Evolutionary conservation across 2,329 filamentous ascomycete genomes (phyloP), one percentile per base, ranked within the genome.

Genomic region (Coniochaeta hoffmannii): DNA sequence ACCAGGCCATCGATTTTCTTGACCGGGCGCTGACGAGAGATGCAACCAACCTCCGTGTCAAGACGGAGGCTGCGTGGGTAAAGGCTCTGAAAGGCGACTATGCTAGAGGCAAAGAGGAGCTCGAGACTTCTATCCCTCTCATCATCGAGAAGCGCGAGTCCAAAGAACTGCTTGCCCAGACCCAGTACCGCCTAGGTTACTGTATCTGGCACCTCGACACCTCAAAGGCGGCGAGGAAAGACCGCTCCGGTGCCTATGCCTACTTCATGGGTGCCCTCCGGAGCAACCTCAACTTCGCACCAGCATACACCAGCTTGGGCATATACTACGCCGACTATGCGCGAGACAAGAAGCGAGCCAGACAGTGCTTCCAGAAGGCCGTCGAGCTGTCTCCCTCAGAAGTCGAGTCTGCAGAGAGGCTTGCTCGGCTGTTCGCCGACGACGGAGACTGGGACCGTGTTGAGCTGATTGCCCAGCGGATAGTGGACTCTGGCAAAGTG

Each of bases 381-480:
- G 89, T 99, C 52, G 94, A 99, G 69, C 75, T 99, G 3, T 99
- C 94, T 0, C 76, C 90, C 0, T 86, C 89, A 0, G 94, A 99
- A 67, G 82, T 96, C 1, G 79, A 87, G 62, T 90, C 94, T 34
- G 94, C 94, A 0, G 90, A 97, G 69, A 83, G 90, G 28, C 80
- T 99, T 15, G 92, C 94, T 1, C 82, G 83, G 57, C 86, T 85
- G 0, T 99, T 97, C 68, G 93, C 95, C 0, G 86, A 96, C 54
- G 86, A 91, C 61, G 85, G 89, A 35, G 94, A 99, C 65, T 99
- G 94, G 94, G 94, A 97, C 61, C 85, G 95, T 53, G 95, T 99
- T 8, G 94, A 97, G 72, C 83, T 95, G 19, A 86, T 99, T 31
- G 88, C 94, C 1, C 89, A 92, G 67, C 84, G 95, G 53, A 89